These are phyloP conservation scores for Penicillium silybi DNA, from an alignment of 495 filamentous ascomycete genomes.

Conservation along the genomic window DNA sequence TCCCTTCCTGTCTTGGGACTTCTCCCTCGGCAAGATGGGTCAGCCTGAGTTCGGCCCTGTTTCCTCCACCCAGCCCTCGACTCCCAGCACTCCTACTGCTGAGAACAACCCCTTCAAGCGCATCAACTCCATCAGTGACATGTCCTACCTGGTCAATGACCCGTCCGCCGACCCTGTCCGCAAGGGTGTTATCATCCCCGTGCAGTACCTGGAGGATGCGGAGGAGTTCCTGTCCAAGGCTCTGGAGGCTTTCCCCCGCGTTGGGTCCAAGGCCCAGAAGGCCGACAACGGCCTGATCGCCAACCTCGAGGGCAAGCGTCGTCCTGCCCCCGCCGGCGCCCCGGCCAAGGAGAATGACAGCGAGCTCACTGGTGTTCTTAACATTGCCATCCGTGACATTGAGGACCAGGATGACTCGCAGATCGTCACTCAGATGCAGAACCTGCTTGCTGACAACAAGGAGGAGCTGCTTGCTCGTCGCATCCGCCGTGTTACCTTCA, in stretches of 20 bases:
- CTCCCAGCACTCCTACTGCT: slow-evolving; percentile 75
- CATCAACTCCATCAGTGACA: slow-evolving; percentile 91
- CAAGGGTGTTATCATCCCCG: slow-evolving; percentile 91
- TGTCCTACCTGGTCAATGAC: slow-evolving; percentile 75
- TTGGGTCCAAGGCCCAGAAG: slow-evolving; percentile 40
- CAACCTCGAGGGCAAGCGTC: slow-evolving; percentile 69
- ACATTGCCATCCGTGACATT: slow-evolving; percentile 85
- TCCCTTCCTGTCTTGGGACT: slow-evolving; percentile 92
- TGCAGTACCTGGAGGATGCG: slow-evolving; percentile 87
- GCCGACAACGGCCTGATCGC: slow-evolving; percentile 56
- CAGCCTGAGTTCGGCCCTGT: slow-evolving; percentile 81
- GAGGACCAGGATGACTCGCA: slow-evolving; percentile 84
- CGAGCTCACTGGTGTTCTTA: slow-evolving; percentile 85
- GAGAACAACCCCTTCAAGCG: slow-evolving; percentile 66
- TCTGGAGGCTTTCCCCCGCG: slow-evolving; percentile 71
- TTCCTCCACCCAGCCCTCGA: slow-evolving; percentile 70
- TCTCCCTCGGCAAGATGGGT: slow-evolving; percentile 85
- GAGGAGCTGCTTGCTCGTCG: slow-evolving; percentile 75
- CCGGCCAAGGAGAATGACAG: slow-evolving; percentile 49
- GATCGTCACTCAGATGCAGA: slow-evolving; percentile 67
- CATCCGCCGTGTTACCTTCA: slow-evolving; percentile 89
- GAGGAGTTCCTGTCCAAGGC: slow-evolving; percentile 81
- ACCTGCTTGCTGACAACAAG: slow-evolving; percentile 75
- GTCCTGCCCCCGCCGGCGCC: slow-evolving; percentile 41
- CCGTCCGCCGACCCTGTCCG: slow-evolving; percentile 70